Conservation (phyloP, 1,139 yeast species). For the Saccharomyces hybrid region DNA sequence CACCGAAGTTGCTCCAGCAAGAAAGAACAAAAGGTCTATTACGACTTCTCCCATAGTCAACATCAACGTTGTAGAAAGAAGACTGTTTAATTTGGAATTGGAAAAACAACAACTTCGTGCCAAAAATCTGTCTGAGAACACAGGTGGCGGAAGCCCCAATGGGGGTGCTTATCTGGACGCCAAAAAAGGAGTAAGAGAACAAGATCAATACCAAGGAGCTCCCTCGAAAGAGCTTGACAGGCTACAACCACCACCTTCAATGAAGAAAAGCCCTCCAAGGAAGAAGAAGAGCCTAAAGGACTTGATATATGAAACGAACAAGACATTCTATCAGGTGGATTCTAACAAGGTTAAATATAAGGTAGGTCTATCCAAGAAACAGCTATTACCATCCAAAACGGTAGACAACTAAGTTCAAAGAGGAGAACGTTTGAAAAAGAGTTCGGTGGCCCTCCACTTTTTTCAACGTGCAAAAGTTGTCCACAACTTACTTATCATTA, state of each 20-base stretch:
- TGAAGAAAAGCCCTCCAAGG: background rate
- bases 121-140: background rate
- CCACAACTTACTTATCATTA: background rate
- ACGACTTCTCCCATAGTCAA: background rate
- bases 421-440: background rate
- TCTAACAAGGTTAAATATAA: slow-evolving; percentile 18
- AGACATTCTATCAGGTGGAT: slow-evolving; percentile 19
- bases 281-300: slow-evolving; percentile 15
- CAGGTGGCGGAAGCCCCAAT: background rate
- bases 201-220: background rate
- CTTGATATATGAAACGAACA: slow-evolving; percentile 21
- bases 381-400: slow-evolving; percentile 10
- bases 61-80: background rate
- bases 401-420: background rate
- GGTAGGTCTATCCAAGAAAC: slow-evolving; percentile 23
- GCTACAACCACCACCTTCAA: background rate
- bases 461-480: background rate
- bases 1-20: background rate
- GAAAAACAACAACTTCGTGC: background rate
- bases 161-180: background rate
- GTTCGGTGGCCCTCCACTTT: background rate
- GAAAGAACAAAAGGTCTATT: background rate
- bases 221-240: background rate
- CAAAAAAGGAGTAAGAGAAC: background rate
- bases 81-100: background rate